phyloP scores from a whole-genome alignment of 2,329 filamentous ascomycete genomes.

The Aureobasidium pullulans region DNA sequence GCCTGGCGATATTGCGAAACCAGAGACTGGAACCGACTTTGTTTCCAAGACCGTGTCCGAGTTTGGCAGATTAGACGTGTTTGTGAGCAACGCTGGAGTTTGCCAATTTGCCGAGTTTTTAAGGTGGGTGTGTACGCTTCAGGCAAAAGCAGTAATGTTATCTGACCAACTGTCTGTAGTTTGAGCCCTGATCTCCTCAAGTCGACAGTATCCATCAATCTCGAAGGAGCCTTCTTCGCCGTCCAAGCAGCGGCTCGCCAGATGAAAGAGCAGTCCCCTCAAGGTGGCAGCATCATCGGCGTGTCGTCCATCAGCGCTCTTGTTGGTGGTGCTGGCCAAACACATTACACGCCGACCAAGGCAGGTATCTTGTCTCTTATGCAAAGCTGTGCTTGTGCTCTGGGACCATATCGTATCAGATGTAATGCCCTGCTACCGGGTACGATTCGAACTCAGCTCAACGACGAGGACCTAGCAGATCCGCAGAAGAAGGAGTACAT shows the following conservation, averaged over 20 bases:
- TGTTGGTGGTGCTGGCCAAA: constrained; percentile 70
- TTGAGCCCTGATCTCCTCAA: constrained; percentile 63
- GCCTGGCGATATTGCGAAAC: constrained; percentile 68
- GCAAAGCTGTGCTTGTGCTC: constrained; percentile 72
- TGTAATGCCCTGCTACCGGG: constrained; percentile 81
- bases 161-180: constrained; percentile 27
- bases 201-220: constrained; percentile 69
- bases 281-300: constrained; percentile 73
- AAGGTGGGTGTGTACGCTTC: constrained; percentile 37
- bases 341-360: constrained; percentile 85
- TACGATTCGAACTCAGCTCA: constrained; percentile 76
- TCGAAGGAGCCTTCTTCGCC: constrained; percentile 81
- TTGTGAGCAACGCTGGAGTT: constrained; percentile 82
- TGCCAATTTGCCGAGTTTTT: constrained; percentile 86
- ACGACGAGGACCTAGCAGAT: constrained; percentile 72
- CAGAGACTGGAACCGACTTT: constrained; percentile 61
- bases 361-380: constrained; percentile 74
- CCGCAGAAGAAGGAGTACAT: constrained; percentile 67
- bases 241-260: constrained; percentile 78
- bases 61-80: constrained; percentile 54
- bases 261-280: constrained; percentile 55
- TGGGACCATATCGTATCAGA: constrained; percentile 67
- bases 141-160: no score
- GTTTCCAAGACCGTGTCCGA: constrained; percentile 57
- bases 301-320: constrained; percentile 67